Base-by-base conservation (phyloP, 2,329 filamentous ascomycete species). In the Epichloe scottii region DNA sequence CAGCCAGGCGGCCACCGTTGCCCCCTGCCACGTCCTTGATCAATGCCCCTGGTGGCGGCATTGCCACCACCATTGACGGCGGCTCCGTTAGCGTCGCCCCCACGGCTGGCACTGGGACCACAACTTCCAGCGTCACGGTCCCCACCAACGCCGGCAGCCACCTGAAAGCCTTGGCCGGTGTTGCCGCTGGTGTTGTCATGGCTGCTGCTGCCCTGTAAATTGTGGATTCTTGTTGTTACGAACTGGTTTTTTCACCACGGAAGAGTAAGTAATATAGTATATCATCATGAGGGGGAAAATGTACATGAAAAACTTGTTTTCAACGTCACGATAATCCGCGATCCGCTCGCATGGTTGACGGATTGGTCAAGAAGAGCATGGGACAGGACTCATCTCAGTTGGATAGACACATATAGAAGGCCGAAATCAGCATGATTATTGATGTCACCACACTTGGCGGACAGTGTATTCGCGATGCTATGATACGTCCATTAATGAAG, bases 161-260 rank as follows among this genome's bases (percentile, higher is more conserved):
- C 50, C 56, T 67, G 46, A 63, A 62, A 57, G 63, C 63, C 0
- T 50, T 66, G 19, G 63, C 58, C 5, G 66, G 64, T 17, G 65
- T 59, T 10, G 62, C 57, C 4, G 55, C 63, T 4, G 66, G 64
- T 7, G 35, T 66, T 17, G 48, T 62, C 34, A 51, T 66, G 38
- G 66, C 63, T 26, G 59, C 56, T 46, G 59, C 59, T 47, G 57
- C 62, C 15, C 46, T 68, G 54, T 67, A 63, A 62, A 34, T 7
- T 40, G 14, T 42, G n/a, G 41, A 5, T 8, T 8, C 26, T 21
- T 30, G 15, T 21, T 30, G 15, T 17, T 30, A 6, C 39, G 3
- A 19, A 19, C 17, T 44, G 3, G 23, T 5, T 4, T 3, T 30
- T 17, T 21, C 2, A 12, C 11, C 19, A 6, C 35, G 35, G 35